Evolutionary conservation across 2,329 filamentous ascomycete species (phyloP).

Genomic region (Hymenoscyphus salicellus): DNA sequence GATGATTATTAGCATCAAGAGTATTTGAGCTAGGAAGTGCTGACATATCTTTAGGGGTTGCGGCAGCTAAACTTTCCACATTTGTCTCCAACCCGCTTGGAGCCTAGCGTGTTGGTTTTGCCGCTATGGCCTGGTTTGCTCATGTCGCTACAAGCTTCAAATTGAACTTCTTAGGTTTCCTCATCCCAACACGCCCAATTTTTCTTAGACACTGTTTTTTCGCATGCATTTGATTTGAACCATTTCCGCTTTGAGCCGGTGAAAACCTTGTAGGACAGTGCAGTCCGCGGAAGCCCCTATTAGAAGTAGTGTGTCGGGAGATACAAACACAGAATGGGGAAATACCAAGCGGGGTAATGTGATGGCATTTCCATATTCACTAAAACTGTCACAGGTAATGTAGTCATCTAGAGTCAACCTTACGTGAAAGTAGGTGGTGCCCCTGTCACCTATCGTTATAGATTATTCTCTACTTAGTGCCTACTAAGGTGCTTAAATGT

Average conservation of each 20-base stretch:
- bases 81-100: neutral
- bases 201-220: neutral
- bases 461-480: too few relatives aligned
- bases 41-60: neutral
- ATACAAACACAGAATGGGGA: too few relatives aligned
- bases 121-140: neutral
- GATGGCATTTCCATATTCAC: too few relatives aligned
- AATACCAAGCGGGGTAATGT: too few relatives aligned
- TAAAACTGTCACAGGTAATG: too few relatives aligned
- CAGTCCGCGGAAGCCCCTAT: neutral
- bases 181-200: neutral
- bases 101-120: neutral
- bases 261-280: neutral
- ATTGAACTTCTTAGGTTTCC: neutral
- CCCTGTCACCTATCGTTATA: too few relatives aligned
- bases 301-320: too few relatives aligned
- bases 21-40: neutral
- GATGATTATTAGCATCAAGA: neutral
- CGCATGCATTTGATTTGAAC: neutral
- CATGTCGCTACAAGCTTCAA: neutral
- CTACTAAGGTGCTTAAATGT: too few relatives aligned
- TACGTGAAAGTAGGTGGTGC: too few relatives aligned
- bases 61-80: neutral
- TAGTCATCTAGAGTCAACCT: too few relatives aligned
- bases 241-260: neutral